phyloP scores from a whole-genome alignment of 2,329 filamentous ascomycete genomes.

The Clarireedia homoeocarpa region DNA sequence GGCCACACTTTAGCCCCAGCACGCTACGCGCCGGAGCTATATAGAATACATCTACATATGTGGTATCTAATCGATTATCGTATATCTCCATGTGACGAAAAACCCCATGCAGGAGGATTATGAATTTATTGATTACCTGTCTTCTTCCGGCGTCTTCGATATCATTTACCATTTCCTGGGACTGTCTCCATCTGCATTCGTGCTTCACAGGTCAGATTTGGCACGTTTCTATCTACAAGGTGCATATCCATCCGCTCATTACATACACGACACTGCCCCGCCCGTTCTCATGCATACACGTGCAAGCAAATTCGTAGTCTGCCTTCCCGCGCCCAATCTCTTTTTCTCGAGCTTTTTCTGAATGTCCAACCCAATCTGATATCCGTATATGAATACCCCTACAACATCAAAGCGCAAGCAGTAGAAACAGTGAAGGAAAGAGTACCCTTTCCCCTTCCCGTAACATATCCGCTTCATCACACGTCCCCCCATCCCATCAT shows the following conservation, averaged over 20 bases:
- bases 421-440: not conserved
- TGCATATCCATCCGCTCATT: not conserved
- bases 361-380: not conserved
- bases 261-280: not conserved
- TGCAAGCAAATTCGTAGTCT: not conserved
- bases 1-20: not conserved
- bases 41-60: not conserved
- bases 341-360: not conserved
- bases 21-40: constrained; percentile 7
- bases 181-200: not conserved
- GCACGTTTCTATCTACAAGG: not conserved
- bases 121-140: not conserved
- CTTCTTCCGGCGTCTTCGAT: not conserved
- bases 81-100: not conserved
- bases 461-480: not conserved
- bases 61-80: not conserved
- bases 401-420: not conserved
- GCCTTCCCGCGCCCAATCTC: not conserved
- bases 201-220: not conserved
- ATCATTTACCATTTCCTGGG: not conserved
- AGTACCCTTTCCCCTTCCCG: not conserved
- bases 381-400: not conserved
- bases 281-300: not conserved
- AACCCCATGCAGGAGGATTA: not conserved
- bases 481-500: not conserved